Conservation (phyloP, 2,329 filamentous ascomycete species). For the Phialemoniopsis sp. region DNA sequence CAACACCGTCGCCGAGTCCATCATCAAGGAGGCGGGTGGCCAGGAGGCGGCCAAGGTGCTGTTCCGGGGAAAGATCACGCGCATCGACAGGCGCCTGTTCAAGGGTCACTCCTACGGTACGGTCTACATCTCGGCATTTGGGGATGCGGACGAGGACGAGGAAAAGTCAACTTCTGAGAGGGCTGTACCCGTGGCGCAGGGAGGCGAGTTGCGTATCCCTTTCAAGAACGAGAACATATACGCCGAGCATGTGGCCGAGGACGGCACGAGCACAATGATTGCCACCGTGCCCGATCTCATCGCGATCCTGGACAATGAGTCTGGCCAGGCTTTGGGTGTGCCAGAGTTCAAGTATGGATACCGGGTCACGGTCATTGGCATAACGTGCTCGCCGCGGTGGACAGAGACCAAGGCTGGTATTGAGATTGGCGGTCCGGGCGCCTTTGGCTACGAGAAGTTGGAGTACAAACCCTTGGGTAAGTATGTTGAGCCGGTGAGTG, state of each 20-base stretch:
- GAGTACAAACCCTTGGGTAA: slow-evolving; percentile 44
- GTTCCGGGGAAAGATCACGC: slow-evolving; percentile 48
- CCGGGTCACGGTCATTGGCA: slow-evolving; percentile 46
- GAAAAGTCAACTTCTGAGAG: background rate
- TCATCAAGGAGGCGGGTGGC: slow-evolving; percentile 43
- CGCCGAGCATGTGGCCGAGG: slow-evolving; percentile 11
- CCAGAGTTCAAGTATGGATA: slow-evolving; percentile 52
- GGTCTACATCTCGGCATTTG: slow-evolving; percentile 17
- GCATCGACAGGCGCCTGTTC: slow-evolving; percentile 41
- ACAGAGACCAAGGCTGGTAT: slow-evolving; percentile 41
- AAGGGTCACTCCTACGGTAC: slow-evolving; percentile 45
- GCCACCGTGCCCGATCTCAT: slow-evolving; percentile 46
- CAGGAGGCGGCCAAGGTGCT: slow-evolving; percentile 38
- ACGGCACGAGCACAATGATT: slow-evolving; percentile 22
- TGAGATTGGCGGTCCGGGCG: slow-evolving; percentile 38
- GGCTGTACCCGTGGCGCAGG: slow-evolving; percentile 6
- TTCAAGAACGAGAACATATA: slow-evolving; percentile 21
- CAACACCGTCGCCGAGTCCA: slow-evolving; percentile 38
- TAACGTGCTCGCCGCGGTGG: slow-evolving; percentile 51
- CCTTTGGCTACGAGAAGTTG: slow-evolving; percentile 30
- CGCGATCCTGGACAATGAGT: slow-evolving; percentile 40
- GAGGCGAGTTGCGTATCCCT: slow-evolving; percentile 16
- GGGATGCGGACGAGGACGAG: slow-evolving; percentile 13
- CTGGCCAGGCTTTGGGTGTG: slow-evolving; percentile 44
- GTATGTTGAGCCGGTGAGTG: slow-evolving; percentile 48